A percentile compares a stretch with the other conserved stretches of the same genome.
These are phyloP conservation scores for Primulina tabacum DNA, from an alignment of 257 asterid genomes.

Conservation along the genomic window DNA sequence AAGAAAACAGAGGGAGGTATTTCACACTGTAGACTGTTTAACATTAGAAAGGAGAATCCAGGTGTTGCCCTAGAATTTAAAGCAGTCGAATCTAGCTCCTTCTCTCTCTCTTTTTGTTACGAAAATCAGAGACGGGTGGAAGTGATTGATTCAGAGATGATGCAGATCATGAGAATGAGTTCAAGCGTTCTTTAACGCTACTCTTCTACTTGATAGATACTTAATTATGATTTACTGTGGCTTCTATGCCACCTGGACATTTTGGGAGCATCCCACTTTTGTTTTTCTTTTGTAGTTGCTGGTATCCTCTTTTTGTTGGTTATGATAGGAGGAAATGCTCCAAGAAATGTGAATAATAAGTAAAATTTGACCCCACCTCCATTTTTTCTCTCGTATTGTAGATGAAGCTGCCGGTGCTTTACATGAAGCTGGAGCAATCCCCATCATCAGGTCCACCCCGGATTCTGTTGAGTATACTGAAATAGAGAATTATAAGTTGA, in stretches of 20 bases:
- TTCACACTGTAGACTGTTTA: too few species aligned
- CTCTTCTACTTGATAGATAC: not conserved
- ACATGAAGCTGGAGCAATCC: slow-evolving; percentile 60
- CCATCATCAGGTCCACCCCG: slow-evolving; percentile 47
- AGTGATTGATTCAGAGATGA: not conserved
- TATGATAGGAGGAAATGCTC: not conserved
- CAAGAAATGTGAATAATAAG: not conserved
- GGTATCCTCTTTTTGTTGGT: not conserved
- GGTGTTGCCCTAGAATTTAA: not conserved
- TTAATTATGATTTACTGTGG: not conserved
- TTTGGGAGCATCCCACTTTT: not conserved
- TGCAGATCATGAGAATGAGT: not conserved
- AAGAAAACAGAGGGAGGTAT: not conserved
- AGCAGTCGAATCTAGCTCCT: not conserved
- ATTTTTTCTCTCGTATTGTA: slow-evolving; percentile 27
- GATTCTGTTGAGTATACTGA: slow-evolving; percentile 52
- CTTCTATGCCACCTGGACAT: not conserved
- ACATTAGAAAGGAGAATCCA: not conserved
- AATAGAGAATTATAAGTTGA: slow-evolving; percentile 50
- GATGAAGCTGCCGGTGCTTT: slow-evolving; percentile 64
- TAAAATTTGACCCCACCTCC: not conserved
- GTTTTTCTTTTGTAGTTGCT: too few species aligned
- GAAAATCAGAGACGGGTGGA: not conserved
- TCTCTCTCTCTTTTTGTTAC: not conserved
- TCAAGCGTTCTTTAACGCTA: not conserved